Evolutionary conservation across 805 yeast species (phyloP).

Genomic region (Cyberlindnera subsufficiens): DNA sequence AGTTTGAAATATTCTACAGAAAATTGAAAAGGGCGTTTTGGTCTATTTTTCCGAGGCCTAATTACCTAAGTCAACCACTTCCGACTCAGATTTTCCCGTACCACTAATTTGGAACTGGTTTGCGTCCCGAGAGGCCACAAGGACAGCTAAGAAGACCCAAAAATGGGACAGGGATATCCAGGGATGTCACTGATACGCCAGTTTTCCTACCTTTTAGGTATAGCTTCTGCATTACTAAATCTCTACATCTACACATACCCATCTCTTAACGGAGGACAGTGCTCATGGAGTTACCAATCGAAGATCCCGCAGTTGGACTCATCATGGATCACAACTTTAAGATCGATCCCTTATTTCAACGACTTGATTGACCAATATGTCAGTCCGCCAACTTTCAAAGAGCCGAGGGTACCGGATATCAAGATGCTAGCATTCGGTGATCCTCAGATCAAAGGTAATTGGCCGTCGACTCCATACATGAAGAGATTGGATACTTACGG

Average conservation of each 20-base stretch:
- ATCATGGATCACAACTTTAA: conserved; percentile 5
- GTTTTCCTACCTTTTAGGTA: conserved; percentile 20
- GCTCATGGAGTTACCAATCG: conserved; percentile 50
- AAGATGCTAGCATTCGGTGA: conserved; percentile 85
- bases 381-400: conserved; percentile 12
- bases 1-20: too few relatives aligned
- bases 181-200: conserved; percentile 17
- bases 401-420: conserved; percentile 33
- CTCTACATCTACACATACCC: conserved; percentile 74
- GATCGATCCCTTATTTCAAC: conserved; percentile 18
- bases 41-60: too few relatives aligned
- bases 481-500: conserved; percentile 81
- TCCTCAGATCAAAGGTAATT: conserved; percentile 92
- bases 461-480: conserved; percentile 64
- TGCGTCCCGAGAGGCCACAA: too few relatives aligned
- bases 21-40: too few relatives aligned
- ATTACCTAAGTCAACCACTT: too few relatives aligned
- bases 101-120: too few relatives aligned
- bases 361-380: conserved; percentile 24
- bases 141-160: too few relatives aligned
- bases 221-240: conserved; percentile 44
- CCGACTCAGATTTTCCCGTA: too few relatives aligned
- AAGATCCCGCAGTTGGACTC: conserved; percentile 7
- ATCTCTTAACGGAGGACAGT: conserved; percentile 43
- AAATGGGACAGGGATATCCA: not conserved